Evolutionary conservation across 345 rosid species (phyloP).

Genomic region (Clausena lansium): DNA sequence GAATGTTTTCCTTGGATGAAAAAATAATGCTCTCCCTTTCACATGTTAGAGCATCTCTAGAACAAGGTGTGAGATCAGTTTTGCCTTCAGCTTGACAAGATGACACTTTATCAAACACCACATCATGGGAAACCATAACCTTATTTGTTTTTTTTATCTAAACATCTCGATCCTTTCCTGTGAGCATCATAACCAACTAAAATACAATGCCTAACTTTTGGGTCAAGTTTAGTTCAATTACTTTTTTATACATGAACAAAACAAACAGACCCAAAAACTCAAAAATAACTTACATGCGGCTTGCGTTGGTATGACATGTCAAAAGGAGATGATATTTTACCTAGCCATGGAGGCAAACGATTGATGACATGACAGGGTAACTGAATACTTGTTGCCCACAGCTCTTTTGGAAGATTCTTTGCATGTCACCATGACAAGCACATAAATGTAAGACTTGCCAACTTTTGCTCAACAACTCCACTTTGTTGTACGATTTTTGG

Average conservation of each 20-base stretch:
- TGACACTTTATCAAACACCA: slow-evolving; percentile 26
- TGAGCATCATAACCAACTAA: slow-evolving; percentile 21
- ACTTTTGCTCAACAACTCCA: not conserved
- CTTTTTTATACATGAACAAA: slow-evolving; percentile 14
- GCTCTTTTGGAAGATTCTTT: not conserved
- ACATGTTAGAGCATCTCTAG: not conserved
- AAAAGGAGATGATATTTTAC: not conserved
- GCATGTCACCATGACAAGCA: not conserved
- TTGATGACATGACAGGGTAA: not conserved
- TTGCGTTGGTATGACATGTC: not conserved
- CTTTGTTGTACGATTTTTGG: not conserved
- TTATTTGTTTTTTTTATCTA: slow-evolving; percentile 11
- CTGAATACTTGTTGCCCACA: not conserved
- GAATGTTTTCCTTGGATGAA: not conserved
- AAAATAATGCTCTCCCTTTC: not conserved
- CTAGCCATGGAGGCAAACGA: not conserved
- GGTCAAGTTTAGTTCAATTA: slow-evolving; percentile 10
- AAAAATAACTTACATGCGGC: slow-evolving; percentile 12
- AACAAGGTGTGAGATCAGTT: not conserved
- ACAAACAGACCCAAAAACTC: slow-evolving; percentile 18
- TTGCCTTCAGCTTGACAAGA: not conserved
- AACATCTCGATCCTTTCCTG: no score
- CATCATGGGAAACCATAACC: not conserved
- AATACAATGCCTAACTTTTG: slow-evolving; percentile 15
- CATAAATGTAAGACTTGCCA: not conserved